These are phyloP conservation scores for Fusarium solani-melongenae DNA, from an alignment of 2,329 filamentous ascomycete genomes.

Conservation along the genomic window DNA sequence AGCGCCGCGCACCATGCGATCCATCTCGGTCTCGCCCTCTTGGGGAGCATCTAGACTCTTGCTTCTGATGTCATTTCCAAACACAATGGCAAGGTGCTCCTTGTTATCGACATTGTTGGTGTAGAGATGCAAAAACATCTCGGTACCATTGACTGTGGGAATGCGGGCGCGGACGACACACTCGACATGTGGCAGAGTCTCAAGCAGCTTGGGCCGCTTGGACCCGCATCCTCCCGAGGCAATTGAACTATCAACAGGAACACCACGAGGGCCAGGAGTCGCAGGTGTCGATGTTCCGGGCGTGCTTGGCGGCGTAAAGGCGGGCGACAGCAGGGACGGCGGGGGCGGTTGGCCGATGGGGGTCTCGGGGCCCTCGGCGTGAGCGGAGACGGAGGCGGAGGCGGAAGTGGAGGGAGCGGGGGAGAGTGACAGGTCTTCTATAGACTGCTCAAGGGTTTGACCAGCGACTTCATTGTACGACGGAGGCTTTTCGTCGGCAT, in stretches of 20 bases:
- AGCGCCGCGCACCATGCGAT: conserved; percentile 93
- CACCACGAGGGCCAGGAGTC: conserved; percentile 58
- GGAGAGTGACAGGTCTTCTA: conserved; percentile 53
- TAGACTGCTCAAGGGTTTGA: conserved; percentile 39
- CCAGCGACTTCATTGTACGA: conserved; percentile 21
- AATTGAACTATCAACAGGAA: conserved; percentile 70
- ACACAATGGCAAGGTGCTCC: conserved; percentile 97
- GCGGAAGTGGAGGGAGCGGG: conserved; percentile 33
- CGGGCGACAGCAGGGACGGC: conserved; percentile 84
- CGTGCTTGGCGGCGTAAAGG: conserved; percentile 79
- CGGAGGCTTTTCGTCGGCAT: conserved; percentile 36
- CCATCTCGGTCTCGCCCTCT: conserved; percentile 84
- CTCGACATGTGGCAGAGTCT: conserved; percentile 83
- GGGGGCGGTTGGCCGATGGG: conserved; percentile 53
- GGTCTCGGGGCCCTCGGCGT: conserved; percentile 29
- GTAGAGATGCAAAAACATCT: conserved; percentile 98
- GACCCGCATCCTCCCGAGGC: conserved; percentile 69
- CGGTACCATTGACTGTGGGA: conserved; percentile 88
- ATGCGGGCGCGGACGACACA: conserved; percentile 96
- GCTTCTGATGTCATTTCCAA: conserved; percentile 86
- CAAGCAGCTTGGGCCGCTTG: conserved; percentile 77
- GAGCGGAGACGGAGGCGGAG: conserved; percentile 24
- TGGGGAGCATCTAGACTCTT: conserved; percentile 75
- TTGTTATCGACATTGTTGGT: conserved; percentile 93
- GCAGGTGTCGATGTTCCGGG: conserved; percentile 68